Evolutionary conservation across 164 flowering plant species (phyloP).

Genomic region (Vitis cinerea): DNA sequence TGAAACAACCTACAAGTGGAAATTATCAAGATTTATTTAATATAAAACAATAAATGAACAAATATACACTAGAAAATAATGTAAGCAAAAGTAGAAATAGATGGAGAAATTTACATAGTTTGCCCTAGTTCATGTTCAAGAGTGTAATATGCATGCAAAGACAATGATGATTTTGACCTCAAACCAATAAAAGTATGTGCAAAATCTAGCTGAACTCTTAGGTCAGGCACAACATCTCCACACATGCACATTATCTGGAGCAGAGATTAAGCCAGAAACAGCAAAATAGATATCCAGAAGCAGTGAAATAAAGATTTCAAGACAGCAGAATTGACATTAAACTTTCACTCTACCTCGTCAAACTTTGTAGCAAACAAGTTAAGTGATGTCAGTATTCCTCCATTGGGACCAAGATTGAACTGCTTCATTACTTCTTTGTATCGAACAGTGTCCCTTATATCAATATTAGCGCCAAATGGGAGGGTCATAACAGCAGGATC

Average conservation of each 20-base stretch:
- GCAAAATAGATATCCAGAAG: neutral
- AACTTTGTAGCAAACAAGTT: conserved; percentile 91
- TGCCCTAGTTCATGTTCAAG: neutral
- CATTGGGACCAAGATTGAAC: conserved; percentile 93
- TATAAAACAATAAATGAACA: neutral
- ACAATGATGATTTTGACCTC: neutral
- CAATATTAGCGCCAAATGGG: conserved; percentile 90
- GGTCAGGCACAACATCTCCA: no score
- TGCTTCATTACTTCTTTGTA: conserved; percentile 99
- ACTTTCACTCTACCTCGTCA: conserved; percentile 65
- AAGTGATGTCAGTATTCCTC: conserved; percentile 90
- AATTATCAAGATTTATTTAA: neutral
- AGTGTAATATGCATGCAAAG: neutral
- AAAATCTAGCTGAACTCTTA: no score
- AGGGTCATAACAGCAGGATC: conserved; percentile 94
- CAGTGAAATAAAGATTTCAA: neutral
- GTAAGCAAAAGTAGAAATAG: no score
- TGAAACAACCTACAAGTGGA: conserved; percentile 62
- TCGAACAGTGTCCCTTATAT: conserved; percentile 84
- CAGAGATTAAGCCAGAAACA: neutral
- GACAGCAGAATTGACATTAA: neutral
- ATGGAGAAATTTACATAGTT: neutral
- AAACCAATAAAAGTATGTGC: no score
- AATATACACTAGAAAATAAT: neutral
- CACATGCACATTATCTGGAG: neutral